Conservation (phyloP, 345 rosid species). For the Cardamine occulta region DNA sequence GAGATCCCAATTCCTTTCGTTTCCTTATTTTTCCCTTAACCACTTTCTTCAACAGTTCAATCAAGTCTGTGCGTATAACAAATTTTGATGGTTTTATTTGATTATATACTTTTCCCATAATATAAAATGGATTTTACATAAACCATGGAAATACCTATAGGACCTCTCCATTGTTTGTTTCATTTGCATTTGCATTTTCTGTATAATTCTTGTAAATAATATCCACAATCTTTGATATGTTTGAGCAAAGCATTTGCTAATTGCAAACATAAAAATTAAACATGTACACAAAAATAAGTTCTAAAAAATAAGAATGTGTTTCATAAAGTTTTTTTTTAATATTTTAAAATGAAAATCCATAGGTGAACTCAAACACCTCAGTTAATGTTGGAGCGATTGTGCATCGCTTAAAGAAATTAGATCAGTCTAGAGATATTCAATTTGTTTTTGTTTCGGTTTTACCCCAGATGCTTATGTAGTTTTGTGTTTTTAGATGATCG, state of each 20-base stretch:
- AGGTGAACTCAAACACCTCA: not conserved
- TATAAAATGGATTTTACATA: not conserved
- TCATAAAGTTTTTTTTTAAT: no score
- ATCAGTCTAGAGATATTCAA: not conserved
- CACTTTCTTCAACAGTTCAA: conserved; percentile 16
- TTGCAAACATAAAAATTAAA: no score
- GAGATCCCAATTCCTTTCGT: conserved; percentile 24
- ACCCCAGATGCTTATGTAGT: not conserved
- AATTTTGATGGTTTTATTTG: not conserved
- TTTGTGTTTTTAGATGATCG: not conserved
- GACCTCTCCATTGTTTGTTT: not conserved
- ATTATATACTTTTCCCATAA: not conserved
- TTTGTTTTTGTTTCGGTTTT: not conserved
- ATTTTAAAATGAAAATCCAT: not conserved
- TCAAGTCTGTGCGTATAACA: not conserved
- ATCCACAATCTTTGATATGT: not conserved
- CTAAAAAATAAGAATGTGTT: not conserved
- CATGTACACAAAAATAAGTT: no score
- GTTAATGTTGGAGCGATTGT: not conserved
- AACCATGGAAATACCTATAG: not conserved
- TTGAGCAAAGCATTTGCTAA: not conserved
- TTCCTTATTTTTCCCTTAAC: conserved; percentile 11
- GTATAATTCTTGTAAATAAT: not conserved
- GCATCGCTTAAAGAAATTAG: not conserved
- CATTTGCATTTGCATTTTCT: not conserved